Percentiles rank a stretch among this genome's conserved stretches.
Conservation (phyloP, 768 basidiomycete species). For the Boletus barrowsii region DNA sequence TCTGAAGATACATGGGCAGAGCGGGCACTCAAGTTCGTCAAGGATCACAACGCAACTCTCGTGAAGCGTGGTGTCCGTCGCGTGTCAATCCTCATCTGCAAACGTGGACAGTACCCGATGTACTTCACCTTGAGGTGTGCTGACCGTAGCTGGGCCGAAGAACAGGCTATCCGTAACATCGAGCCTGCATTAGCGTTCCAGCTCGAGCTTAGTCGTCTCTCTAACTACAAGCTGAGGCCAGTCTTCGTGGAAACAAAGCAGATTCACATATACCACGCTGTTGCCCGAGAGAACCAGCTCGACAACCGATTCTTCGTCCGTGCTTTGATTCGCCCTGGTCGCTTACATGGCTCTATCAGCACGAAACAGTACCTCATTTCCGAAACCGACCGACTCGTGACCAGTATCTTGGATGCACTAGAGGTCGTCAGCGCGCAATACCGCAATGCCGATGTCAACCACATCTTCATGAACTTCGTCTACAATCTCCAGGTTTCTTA, state of each 20-base stretch:
- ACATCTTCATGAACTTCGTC: constrained; percentile 99
- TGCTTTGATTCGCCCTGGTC: constrained; percentile 92
- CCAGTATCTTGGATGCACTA: constrained; percentile 88
- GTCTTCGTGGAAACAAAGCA: constrained; percentile 96
- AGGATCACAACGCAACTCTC: constrained; percentile 61
- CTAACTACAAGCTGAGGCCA: constrained; percentile 95
- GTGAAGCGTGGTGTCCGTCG: constrained; percentile 82
- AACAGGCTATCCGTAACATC: constrained; percentile 95
- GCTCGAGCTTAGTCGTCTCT: constrained; percentile 92
- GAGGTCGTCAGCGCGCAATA: constrained; percentile 90
- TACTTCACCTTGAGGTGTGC: constrained; percentile 88
- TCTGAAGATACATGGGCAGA: constrained; percentile 74
- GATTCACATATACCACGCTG: constrained; percentile 95
- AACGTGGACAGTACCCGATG: constrained; percentile 85
- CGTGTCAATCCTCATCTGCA: constrained; percentile 88
- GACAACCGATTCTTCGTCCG: constrained; percentile 98
- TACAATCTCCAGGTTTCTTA: constrained; percentile 95
- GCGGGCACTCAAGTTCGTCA: constrained; percentile 68
- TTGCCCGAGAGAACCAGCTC: constrained; percentile 94
- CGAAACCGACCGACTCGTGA: constrained; percentile 95
- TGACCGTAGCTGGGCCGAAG: constrained; percentile 81
- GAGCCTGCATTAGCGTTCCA: constrained; percentile 98
- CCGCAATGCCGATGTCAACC: constrained; percentile 94
- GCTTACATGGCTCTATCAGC: constrained; percentile 87
- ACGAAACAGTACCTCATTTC: constrained; percentile 98